A percentile compares a stretch with the other conserved stretches of the same genome.
phyloP scores from a whole-genome alignment of 805 yeast species.

The Saturnispora sekii region DNA sequence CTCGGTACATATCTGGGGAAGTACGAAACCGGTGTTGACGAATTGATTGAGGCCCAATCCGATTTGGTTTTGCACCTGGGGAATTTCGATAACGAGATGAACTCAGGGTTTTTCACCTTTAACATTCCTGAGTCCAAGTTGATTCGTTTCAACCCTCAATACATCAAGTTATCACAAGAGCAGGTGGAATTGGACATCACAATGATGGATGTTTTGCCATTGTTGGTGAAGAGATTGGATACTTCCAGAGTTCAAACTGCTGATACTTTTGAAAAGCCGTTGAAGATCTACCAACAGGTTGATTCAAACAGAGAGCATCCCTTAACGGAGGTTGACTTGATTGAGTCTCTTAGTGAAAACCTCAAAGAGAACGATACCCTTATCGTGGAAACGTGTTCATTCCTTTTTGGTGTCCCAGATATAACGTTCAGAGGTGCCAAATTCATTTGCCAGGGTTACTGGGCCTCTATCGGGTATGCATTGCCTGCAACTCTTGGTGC shows the following conservation, averaged over 20 bases:
- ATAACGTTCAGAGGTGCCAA: conserved; percentile 48
- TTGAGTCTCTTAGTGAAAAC: conserved; percentile 28
- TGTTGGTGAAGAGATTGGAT: conserved; percentile 32
- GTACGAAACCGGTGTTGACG: conserved; percentile 25
- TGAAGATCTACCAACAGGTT: conserved; percentile 5
- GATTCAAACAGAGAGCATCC: conserved; percentile 7
- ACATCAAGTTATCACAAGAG: conserved; percentile 27
- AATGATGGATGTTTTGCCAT: conserved; percentile 27
- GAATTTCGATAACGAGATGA: conserved; percentile 51
- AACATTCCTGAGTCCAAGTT: conserved; percentile 19
- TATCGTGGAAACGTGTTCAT: conserved; percentile 66
- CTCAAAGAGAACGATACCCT: conserved; percentile 57
- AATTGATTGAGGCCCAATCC: conserved; percentile 33
- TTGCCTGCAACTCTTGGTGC: conserved; percentile 65
- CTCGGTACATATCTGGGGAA: conserved; percentile 36
- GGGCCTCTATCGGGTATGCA: conserved; percentile 70
- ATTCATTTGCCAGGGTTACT: conserved; percentile 65
- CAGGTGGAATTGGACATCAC: conserved; percentile 19
- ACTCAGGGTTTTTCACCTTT: conserved; percentile 50
- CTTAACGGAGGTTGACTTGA: conserved; percentile 28
- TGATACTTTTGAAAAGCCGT: background rate
- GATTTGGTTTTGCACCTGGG: conserved; percentile 73
- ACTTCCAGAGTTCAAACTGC: conserved; percentile 8
- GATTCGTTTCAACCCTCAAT: conserved; percentile 35
- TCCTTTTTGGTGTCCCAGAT: conserved; percentile 62